Base-by-base conservation (phyloP, 768 basidiomycete genomes). In the Tephrocybe sp. region DNA sequence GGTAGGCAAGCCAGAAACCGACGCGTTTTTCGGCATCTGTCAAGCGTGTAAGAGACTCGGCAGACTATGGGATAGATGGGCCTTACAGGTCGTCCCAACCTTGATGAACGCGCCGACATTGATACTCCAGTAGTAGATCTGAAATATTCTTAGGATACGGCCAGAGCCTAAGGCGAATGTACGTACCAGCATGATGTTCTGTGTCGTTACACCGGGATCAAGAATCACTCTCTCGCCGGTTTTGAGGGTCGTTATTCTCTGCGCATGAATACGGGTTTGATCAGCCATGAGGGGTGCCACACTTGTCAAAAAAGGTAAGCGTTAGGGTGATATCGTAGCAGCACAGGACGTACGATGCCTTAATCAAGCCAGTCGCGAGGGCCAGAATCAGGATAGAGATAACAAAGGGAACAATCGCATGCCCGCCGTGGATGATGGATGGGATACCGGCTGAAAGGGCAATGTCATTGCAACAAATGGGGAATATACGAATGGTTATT, bases 1-100 rank as follows among this genome's bases (percentile, higher is more conserved):
- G 54, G 36, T 50, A 64, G 16, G 62, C 58, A 18, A 61, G 60
- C 62, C 62, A 64, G 45, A 62, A 62, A 21, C 61, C 58, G 19
- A 64, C 53, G 7, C 52, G 55, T 26, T 56, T 56, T 30, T 56
- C 55, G 1, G 55, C 51, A 44, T 56, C 55, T 56, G 19, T 15
- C 2, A n/a, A 18, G 18, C 2, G 22, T 22, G 25, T 44, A 21
- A 15, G 4, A 37, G 5, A 15, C 13, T 21, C 1, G 19, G 25
- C 4, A 9, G 32, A n/a, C 13, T 3, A 21, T 6, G 18, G 3
- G 16, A 18, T 15, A 25, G 16, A 18, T 24, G 11, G 15, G 27
- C 6, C 51, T 26, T 45, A 56, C 55, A 56, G 16, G 51, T 50
- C 9, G 55, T 53, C 19, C 48, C 55, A 11, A 56, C 27, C 30